These are phyloP conservation scores for Codiaeum variegatum DNA, from an alignment of 441 rosid genomes.

Conservation along the genomic window DNA sequence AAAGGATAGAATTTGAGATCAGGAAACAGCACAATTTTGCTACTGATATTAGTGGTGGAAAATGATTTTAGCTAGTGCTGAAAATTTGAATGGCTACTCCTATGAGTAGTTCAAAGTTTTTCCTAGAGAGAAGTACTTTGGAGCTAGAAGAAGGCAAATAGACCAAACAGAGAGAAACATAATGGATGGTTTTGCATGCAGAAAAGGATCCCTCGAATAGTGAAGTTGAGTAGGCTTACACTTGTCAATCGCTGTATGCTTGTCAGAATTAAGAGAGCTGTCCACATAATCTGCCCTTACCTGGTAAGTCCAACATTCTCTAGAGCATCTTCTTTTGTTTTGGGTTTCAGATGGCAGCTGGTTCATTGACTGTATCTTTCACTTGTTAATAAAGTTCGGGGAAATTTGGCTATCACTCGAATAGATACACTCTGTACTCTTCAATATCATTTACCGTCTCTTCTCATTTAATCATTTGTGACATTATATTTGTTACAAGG, in stretches of 20 bases:
- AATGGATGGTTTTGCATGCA: background rate
- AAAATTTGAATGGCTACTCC: background rate
- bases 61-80: background rate
- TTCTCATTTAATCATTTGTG: background rate
- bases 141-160: background rate
- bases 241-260: background rate
- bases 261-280: background rate
- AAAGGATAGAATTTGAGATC: background rate
- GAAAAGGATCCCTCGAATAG: background rate
- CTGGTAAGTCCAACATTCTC: slow-evolving; percentile 5
- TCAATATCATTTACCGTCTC: background rate
- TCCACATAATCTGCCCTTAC: background rate
- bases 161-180: background rate
- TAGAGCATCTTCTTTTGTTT: background rate
- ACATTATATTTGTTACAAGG: background rate
- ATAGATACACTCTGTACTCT: background rate
- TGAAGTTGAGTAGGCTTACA: background rate
- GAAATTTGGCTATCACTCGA: background rate
- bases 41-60: background rate
- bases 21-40: background rate
- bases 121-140: background rate
- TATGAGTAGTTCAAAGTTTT: background rate
- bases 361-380: background rate
- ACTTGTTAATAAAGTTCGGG: background rate
- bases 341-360: background rate